These are phyloP conservation scores for Hanseniaspora guilliermondii DNA, from an alignment of 805 yeast genomes.

Conservation along the genomic window DNA sequence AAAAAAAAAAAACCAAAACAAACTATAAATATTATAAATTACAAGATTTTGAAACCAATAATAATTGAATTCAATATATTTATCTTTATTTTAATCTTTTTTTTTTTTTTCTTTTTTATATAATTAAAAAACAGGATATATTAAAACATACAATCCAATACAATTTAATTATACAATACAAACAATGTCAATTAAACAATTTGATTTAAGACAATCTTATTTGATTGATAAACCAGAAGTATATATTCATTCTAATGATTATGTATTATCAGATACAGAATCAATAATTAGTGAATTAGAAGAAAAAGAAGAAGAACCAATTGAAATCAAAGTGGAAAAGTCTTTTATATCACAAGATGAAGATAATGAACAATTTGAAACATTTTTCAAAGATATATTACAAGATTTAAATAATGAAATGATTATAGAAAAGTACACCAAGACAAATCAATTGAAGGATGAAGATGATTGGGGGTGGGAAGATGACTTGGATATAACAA, in stretches of 20 bases:
- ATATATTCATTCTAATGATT: neutral
- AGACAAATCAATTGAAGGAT: neutral
- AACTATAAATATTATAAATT: too few relatives aligned
- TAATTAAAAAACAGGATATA: too few relatives aligned
- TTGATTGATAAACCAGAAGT: neutral
- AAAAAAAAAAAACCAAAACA: too few relatives aligned
- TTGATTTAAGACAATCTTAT: neutral
- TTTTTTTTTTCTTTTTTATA: too few relatives aligned
- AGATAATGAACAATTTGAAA: neutral
- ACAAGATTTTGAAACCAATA: too few relatives aligned
- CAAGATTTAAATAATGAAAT: neutral
- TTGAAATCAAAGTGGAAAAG: neutral
- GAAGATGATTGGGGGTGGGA: conserved; percentile 14
- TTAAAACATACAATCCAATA: too few relatives aligned
- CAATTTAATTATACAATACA: too few relatives aligned
- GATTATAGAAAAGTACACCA: neutral
- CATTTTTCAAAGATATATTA: neutral
- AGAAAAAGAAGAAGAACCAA: neutral
- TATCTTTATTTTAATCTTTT: too few relatives aligned
- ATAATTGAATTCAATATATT: too few relatives aligned
- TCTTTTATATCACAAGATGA: neutral
- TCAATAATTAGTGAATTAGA: neutral
- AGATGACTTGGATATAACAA: neutral
- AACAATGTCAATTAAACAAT: too few relatives aligned
- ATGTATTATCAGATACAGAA: neutral